Evolutionary conservation across 2,329 filamentous ascomycete genomes (phyloP).

Genomic region (Alternaria angustiovoidea): DNA sequence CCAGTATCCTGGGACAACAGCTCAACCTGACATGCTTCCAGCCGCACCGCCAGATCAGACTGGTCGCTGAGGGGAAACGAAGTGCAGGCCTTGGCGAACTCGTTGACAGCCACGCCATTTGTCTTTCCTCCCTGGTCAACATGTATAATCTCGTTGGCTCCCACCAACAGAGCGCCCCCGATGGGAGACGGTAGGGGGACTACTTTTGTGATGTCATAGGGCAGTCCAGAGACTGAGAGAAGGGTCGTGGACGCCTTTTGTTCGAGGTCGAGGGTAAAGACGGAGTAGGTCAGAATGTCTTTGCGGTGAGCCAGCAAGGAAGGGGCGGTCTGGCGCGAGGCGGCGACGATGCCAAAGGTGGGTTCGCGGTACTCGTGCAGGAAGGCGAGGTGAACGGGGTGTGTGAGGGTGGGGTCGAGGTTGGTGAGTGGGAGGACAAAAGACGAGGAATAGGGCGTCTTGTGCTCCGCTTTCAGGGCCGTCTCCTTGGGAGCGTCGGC

Average conservation of each 20-base stretch:
- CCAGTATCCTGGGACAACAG: conserved; percentile 77
- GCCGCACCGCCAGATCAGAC: conserved; percentile 76
- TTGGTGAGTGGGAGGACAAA: conserved; percentile 92
- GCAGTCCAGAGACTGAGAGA: conserved; percentile 82
- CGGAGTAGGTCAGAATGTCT: conserved; percentile 88
- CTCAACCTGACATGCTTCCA: conserved; percentile 84
- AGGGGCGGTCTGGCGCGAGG: conserved; percentile 74
- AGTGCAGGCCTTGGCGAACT: conserved; percentile 83
- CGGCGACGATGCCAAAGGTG: conserved; percentile 92
- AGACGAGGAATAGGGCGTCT: conserved; percentile 83
- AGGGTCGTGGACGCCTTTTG: conserved; percentile 93
- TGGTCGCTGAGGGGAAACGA: conserved; percentile 88
- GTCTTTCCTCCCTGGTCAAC: conserved; percentile 95
- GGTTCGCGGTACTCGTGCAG: conserved; percentile 97
- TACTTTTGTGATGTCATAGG: conserved; percentile 85
- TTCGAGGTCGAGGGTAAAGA: conserved; percentile 93
- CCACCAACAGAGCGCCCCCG: conserved; percentile 86
- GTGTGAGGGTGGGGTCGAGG: conserved; percentile 84
- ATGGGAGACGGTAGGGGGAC: conserved; percentile 85
- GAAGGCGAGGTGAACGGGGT: conserved; percentile 91
- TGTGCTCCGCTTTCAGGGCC: conserved; percentile 46
- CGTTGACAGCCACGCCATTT: conserved; percentile 90
- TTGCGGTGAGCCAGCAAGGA: conserved; percentile 78
- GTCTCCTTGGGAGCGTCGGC: conserved; percentile 65
- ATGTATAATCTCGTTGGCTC: conserved; percentile 90